These are phyloP conservation scores for Talaromyces amestolkiae DNA, from an alignment of 2,329 filamentous ascomycete genomes.

Conservation along the genomic window DNA sequence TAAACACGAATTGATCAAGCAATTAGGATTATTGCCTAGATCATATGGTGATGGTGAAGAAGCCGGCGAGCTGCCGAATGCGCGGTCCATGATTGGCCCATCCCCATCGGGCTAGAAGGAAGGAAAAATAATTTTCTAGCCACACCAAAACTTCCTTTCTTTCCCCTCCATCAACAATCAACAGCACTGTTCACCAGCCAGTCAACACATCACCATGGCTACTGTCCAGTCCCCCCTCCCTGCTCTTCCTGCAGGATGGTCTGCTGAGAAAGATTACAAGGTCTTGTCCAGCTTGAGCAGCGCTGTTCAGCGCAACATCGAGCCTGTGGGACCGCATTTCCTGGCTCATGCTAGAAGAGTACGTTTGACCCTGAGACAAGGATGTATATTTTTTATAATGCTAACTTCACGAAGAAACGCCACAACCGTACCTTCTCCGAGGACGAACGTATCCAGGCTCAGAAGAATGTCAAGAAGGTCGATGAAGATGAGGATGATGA, in stretches of 20 bases:
- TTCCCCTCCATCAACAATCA: slow-evolving; percentile 10
- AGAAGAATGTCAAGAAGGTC: slow-evolving; percentile 91
- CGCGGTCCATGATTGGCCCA: slow-evolving; percentile 28
- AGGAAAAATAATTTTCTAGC: slow-evolving; percentile 35
- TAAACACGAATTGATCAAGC: background rate
- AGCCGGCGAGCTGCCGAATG: slow-evolving; percentile 25
- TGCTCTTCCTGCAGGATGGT: slow-evolving; percentile 75
- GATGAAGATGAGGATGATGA: slow-evolving; percentile 89
- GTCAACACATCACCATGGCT: slow-evolving; percentile 15
- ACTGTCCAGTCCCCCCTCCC: slow-evolving; percentile 57
- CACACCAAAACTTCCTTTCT: slow-evolving; percentile 2
- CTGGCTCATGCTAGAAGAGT: slow-evolving; percentile 93
- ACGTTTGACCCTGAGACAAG: slow-evolving; percentile 29
- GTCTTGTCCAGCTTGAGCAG: slow-evolving; percentile 71
- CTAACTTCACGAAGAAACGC: slow-evolving; percentile 56
- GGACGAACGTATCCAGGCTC: slow-evolving; percentile 95
- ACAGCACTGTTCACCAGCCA: background rate
- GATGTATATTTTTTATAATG: background rate
- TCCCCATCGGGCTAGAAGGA: slow-evolving; percentile 25
- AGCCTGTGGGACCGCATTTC: slow-evolving; percentile 96
- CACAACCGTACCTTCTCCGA: slow-evolving; percentile 98
- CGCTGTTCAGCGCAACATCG: slow-evolving; percentile 80
- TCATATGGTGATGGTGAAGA: background rate
- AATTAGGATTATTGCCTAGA: background rate
- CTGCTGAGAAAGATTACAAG: slow-evolving; percentile 86